Conservation (phyloP, 192 early-diverging fungal genomes). For the Coemansia sp. region DNA sequence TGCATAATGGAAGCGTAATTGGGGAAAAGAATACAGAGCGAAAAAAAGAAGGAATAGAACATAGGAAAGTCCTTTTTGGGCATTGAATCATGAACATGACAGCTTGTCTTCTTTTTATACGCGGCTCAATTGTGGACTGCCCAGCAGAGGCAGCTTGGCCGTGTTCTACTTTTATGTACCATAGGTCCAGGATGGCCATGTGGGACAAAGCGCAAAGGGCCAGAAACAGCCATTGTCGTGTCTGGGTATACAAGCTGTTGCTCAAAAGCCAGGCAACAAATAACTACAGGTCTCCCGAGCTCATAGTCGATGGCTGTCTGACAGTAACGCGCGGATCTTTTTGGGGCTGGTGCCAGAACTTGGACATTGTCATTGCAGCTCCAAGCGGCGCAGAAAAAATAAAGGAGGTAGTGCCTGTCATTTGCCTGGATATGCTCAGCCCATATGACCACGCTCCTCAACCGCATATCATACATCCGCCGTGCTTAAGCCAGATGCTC, state of each 20-base stretch:
- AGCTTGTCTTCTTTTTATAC: not conserved
- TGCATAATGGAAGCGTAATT: slow-evolving; percentile 9
- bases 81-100: slow-evolving; percentile 1
- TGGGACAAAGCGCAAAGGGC: not conserved
- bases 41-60: not conserved
- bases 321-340: no score
- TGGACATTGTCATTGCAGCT: not conserved
- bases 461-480: slow-evolving; percentile 2
- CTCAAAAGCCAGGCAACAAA: not conserved
- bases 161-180: not conserved
- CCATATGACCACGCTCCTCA: slow-evolving; percentile 8
- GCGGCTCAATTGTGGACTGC: not conserved
- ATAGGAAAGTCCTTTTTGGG: slow-evolving; percentile 1
- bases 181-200: not conserved
- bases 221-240: not conserved
- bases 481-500: slow-evolving; percentile 1
- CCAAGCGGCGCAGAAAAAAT: not conserved
- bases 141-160: not conserved
- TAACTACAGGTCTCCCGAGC: not conserved
- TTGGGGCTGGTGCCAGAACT: not conserved
- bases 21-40: not conserved
- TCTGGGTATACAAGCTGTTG: not conserved
- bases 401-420: not conserved
- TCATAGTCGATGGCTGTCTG: no score
- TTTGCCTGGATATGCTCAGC: not conserved